These are phyloP conservation scores for Phaeotremella fagi DNA, from an alignment of 768 basidiomycete genomes.

Conservation along the genomic window DNA sequence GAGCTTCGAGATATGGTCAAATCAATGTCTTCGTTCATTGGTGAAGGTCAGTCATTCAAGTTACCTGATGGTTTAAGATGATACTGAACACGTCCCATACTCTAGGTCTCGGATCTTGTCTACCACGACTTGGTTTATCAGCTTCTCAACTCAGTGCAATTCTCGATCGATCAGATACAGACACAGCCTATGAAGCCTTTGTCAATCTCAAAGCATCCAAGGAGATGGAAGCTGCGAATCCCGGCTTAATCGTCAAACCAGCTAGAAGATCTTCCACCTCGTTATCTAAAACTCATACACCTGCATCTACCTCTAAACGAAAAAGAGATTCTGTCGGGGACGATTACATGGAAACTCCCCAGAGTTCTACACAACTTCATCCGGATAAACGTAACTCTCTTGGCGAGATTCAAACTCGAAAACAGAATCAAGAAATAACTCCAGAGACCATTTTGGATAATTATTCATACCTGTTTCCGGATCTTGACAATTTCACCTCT, in stretches of 20 bases:
- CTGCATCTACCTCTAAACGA: conserved; percentile 14
- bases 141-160: conserved; percentile 69
- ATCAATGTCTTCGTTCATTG: conserved; percentile 72
- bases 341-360: not conserved
- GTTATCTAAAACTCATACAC: too few species aligned
- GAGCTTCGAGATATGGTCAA: conserved; percentile 73
- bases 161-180: conserved; percentile 81
- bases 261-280: conserved; percentile 10
- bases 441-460: conserved; percentile 4
- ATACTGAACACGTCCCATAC: too few species aligned
- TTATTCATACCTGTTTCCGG: conserved; percentile 36
- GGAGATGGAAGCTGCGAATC: conserved; percentile 33
- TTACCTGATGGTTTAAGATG: too few species aligned
- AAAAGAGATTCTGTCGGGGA: conserved; percentile 12
- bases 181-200: conserved; percentile 87
- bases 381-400: not conserved
- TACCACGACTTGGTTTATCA: conserved; percentile 43
- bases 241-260: conserved; percentile 21
- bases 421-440: not conserved
- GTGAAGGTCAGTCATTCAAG: conserved; percentile 66
- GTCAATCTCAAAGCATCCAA: conserved; percentile 60
- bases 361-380: not conserved
- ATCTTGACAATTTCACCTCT: conserved; percentile 20
- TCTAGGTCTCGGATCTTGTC: conserved; percentile 43
- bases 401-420: too few species aligned